Percentiles rank a stretch among this genome's conserved stretches.
Evolutionary conservation across 2,329 filamentous ascomycete genomes (phyloP).

Genomic region (Plectosphaerella sp.): DNA sequence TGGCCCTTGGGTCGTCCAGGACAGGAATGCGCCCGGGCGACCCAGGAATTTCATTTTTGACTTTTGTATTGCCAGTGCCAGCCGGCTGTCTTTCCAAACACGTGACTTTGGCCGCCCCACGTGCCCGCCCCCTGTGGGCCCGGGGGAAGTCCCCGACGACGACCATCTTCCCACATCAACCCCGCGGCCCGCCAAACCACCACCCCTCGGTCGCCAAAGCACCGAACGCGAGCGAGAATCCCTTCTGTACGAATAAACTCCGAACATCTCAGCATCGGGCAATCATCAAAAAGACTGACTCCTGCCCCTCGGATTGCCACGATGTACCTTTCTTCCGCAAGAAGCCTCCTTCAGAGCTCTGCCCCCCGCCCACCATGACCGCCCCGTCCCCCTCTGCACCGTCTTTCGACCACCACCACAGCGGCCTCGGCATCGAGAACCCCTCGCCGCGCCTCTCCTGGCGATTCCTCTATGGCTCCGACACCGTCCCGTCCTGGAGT

Average conservation of each 20-base stretch:
- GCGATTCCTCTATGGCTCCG: constrained; percentile 4
- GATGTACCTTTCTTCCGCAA: too few relatives aligned
- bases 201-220: neutral
- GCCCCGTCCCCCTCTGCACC: constrained; percentile 1
- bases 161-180: constrained; percentile 13
- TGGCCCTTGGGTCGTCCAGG: too few relatives aligned
- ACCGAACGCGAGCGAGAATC: neutral
- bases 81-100: too few relatives aligned
- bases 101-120: too few relatives aligned
- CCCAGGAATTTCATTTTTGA: too few relatives aligned
- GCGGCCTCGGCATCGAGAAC: constrained; percentile 9
- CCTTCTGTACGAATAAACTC: neutral
- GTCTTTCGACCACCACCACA: constrained; percentile 13
- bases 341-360: neutral
- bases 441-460: constrained; percentile 13
- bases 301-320: neutral
- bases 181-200: constrained; percentile 4
- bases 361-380: constrained; percentile 1
- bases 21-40: too few relatives aligned
- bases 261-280: neutral
- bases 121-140: too few relatives aligned
- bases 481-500: constrained; percentile 5
- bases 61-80: too few relatives aligned
- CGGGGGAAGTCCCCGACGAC: too few relatives aligned
- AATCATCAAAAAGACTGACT: neutral